A percentile compares a stretch with the other conserved stretches of the same genome.
Conservation (phyloP, 2,329 filamentous ascomycete genomes). For the Aspergillus texensis region DNA sequence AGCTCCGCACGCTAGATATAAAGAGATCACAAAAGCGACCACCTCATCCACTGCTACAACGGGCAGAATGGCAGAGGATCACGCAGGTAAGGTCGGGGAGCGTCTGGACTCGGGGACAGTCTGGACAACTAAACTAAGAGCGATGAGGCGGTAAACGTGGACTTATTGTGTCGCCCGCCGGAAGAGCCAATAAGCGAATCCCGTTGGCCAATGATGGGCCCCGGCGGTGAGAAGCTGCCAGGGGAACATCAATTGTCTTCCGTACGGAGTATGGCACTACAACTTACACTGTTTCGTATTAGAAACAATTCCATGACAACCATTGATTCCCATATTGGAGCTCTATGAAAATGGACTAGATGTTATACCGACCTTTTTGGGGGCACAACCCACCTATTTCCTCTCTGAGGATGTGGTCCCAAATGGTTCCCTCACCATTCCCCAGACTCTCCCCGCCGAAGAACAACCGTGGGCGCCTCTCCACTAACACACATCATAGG, state of each 20-base stretch:
- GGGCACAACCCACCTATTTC: not conserved
- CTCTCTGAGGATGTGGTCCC: not conserved
- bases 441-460: not conserved
- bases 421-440: not conserved
- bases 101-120: slow-evolving; percentile 28
- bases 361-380: not conserved
- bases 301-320: not conserved
- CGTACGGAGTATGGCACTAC: not conserved
- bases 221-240: slow-evolving; percentile 32
- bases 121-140: slow-evolving; percentile 33
- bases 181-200: slow-evolving; percentile 8
- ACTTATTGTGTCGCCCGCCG: slow-evolving; percentile 39
- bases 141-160: slow-evolving; percentile 36
- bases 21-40: slow-evolving; percentile 31
- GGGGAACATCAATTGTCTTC: slow-evolving; percentile 4
- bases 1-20: slow-evolving; percentile 40
- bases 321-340: not conserved
- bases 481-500: not conserved
- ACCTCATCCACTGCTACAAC: slow-evolving; percentile 37
- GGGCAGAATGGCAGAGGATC: slow-evolving; percentile 26
- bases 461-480: not conserved
- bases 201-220: slow-evolving; percentile 31
- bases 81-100: slow-evolving; percentile 27
- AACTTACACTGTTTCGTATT: too few species aligned
- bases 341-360: not conserved